A percentile compares a stretch with the other conserved stretches of the same genome.
phyloP scores from a whole-genome alignment of 352 stramenopile species.

The Aphanomyces invadans region DNA sequence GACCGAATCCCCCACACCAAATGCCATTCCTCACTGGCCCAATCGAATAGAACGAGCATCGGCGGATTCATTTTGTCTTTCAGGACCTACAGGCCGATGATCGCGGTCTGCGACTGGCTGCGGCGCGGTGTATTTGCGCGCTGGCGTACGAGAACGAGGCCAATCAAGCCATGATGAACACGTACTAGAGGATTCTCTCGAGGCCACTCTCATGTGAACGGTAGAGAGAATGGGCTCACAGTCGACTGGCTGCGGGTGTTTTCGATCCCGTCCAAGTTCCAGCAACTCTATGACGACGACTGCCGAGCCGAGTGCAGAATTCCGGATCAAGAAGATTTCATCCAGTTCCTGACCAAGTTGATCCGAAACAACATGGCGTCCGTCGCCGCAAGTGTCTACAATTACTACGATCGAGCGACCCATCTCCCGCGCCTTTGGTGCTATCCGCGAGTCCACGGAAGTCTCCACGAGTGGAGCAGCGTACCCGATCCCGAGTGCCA shows the following conservation, averaged over 20 bases:
- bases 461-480: slow-evolving; percentile 6
- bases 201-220: background rate
- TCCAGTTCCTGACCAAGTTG: background rate
- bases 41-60: background rate
- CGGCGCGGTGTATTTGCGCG: slow-evolving; percentile 16
- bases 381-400: background rate
- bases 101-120: slow-evolving; percentile 8
- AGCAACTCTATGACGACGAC: slow-evolving; percentile 16
- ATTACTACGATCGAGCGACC: background rate
- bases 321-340: slow-evolving; percentile 14
- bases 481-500: slow-evolving; percentile 16
- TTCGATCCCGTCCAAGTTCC: slow-evolving; percentile 21
- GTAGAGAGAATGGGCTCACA: slow-evolving; percentile 12
- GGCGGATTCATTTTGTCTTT: slow-evolving; percentile 10
- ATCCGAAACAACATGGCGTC: background rate
- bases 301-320: background rate
- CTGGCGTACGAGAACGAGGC: slow-evolving; percentile 16
- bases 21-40: background rate
- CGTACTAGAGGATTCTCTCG: background rate
- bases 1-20: background rate
- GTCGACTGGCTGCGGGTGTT: slow-evolving; percentile 14
- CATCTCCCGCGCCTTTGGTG: background rate
- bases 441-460: background rate
- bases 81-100: slow-evolving; percentile 16
- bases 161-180: slow-evolving; percentile 1